phyloP scores from a whole-genome alignment of 345 rosid genomes.

The Dovyalis caffra region DNA sequence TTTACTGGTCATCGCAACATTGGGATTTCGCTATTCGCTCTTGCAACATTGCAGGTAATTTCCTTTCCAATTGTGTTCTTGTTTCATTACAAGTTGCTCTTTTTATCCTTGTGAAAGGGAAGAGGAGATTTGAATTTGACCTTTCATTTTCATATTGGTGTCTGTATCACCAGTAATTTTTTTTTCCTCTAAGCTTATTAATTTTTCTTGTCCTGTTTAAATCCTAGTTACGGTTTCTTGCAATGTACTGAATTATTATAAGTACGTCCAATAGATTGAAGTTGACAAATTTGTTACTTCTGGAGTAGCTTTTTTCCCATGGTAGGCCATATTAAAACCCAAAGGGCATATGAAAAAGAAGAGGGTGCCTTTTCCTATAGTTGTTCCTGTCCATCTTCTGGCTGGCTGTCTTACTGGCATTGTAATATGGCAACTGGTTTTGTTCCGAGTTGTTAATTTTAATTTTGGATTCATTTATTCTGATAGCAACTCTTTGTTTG shows the following conservation, averaged over 20 bases:
- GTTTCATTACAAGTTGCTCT: too few species aligned
- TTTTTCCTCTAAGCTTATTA: too few species aligned
- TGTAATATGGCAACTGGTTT: neutral
- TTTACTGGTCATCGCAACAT: slow-evolving; percentile 52
- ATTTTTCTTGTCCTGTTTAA: neutral
- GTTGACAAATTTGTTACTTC: too few species aligned
- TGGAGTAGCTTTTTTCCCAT: too few species aligned
- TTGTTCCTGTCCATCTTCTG: neutral
- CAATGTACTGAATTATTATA: neutral
- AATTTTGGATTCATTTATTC: neutral
- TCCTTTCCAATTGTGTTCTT: neutral
- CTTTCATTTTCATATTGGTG: neutral
- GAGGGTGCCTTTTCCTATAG: neutral
- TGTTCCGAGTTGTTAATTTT: neutral
- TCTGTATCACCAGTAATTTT: too few species aligned
- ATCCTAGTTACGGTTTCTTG: neutral
- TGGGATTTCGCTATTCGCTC: slow-evolving; percentile 65
- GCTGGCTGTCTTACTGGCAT: neutral
- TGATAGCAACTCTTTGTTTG: slow-evolving; percentile 10
- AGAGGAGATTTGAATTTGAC: neutral
- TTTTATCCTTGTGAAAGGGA: too few species aligned
- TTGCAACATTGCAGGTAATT: slow-evolving; percentile 75
- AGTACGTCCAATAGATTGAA: too few species aligned
- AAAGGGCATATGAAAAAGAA: too few species aligned
- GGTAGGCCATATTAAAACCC: too few species aligned